phyloP scores from a whole-genome alignment of 2,329 filamentous ascomycete species.

The Coniella lustricola region DNA sequence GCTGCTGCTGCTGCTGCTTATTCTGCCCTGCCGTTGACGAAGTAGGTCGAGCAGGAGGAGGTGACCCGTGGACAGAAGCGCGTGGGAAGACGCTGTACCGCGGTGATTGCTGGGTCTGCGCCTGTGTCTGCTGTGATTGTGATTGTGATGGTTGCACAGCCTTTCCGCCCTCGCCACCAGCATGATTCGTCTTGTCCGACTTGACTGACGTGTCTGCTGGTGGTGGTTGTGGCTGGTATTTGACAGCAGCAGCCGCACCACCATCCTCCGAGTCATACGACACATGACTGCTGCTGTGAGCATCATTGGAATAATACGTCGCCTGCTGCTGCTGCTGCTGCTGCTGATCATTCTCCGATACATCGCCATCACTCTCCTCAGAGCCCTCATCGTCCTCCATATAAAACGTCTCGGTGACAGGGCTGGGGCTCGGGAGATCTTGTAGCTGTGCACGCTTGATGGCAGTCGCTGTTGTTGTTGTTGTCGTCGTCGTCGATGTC shows the following conservation, averaged over 20 bases:
- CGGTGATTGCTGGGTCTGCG: neutral
- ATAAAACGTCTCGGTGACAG: conserved; percentile 14
- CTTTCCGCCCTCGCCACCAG: too few species aligned
- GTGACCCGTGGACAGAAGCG: neutral
- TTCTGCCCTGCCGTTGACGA: neutral
- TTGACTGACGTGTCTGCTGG: too few species aligned
- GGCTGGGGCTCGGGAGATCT: conserved; percentile 6
- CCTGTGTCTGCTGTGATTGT: conserved; percentile 5
- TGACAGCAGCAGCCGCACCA: too few species aligned
- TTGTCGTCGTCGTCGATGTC: neutral
- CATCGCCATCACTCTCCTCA: conserved; percentile 6
- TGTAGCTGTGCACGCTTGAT: neutral
- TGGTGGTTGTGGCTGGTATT: too few species aligned
- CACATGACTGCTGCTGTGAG: neutral
- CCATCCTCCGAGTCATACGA: conserved; percentile 12
- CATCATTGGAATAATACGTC: too few species aligned
- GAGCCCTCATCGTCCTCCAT: conserved; percentile 14
- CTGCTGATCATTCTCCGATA: too few species aligned
- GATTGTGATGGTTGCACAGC: conserved; percentile 5
- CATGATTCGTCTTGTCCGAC: too few species aligned
- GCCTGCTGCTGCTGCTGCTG: too few species aligned
- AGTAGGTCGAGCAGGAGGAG: neutral
- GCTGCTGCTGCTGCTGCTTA: neutral
- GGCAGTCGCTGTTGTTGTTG: neutral
- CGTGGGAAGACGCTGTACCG: conserved; percentile 8